Base-by-base conservation (phyloP, 2,329 filamentous ascomycete species). In the Ophiostoma triangulosporum region DNA sequence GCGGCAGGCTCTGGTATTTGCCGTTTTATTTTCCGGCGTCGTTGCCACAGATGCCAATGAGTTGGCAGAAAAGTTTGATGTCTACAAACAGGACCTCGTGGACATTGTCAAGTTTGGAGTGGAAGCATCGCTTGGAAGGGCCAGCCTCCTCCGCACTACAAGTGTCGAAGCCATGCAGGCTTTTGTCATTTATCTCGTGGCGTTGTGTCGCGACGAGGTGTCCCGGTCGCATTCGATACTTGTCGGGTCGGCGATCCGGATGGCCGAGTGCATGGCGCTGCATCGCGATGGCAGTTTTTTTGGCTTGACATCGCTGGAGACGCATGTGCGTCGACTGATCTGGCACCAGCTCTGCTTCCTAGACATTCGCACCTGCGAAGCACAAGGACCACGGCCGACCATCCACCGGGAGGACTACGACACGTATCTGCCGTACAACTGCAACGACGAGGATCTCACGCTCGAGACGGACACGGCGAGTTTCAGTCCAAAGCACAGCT, bases 301-400 rank as follows among this genome's bases (percentile, higher is more conserved):
- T 61, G 78, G 77, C 1, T 73, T 84, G 54, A 77, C 74, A 3
- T 75, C 84, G 0, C 68, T 88, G 3, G 84, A 89, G 60, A 81
- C 80, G 0, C 84, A 89, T 52, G 73, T 88, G 3, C 78, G 85
- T 12, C 78, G 85, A 4, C 68, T 88, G 36, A 73, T 88, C 32
- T 89, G 85, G 86, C 82, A 88, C 63, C 84, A 89, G 61, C 72
- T 90, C 20, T 88, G 83, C 65, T 86, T 86, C 63, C 72, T 90
- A 8, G 86, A 89, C 63, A 76, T 88, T 54, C 74, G 84, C 36
- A 88, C 84, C 0, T 86, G 80, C 61, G 85, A 89, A 65, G 78
- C 81, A 1, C 84, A 86, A 57, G 86, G 84, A 0, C 85, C 85
- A 8, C 74, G 81, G 24, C 83, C 83, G 0, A 76, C 79, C 51